These are phyloP conservation scores for Beauveria asiatica DNA, from an alignment of 2,329 filamentous ascomycete species.

Conservation along the genomic window DNA sequence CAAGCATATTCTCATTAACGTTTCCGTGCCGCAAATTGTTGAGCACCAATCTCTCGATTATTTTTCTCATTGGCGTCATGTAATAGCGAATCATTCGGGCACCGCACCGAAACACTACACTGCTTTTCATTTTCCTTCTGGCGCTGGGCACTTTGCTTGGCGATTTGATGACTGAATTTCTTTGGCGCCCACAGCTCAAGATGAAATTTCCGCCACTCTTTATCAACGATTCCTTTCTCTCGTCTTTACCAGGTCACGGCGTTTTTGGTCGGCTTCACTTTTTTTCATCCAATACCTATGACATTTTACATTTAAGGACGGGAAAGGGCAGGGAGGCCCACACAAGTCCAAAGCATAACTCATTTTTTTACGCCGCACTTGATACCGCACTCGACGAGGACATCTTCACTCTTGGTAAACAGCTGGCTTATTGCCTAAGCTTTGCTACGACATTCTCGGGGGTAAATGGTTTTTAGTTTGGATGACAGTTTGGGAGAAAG, in stretches of 20 bases:
- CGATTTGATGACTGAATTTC: not conserved
- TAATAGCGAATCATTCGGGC: not conserved
- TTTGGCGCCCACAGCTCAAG: not conserved
- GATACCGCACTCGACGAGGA: not conserved
- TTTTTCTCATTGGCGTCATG: not conserved
- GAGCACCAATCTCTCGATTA: not conserved
- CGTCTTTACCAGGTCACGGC: not conserved
- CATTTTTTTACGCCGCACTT: not conserved
- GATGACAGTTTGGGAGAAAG: not conserved
- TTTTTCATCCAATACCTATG: not conserved
- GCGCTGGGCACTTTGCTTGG: not conserved
- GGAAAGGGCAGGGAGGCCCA: not conserved
- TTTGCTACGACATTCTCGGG: not conserved
- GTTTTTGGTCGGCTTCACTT: not conserved
- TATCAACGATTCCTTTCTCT: not conserved
- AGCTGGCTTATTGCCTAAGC: not conserved
- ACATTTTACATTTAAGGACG: not conserved
- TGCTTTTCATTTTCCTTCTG: not conserved
- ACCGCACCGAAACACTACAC: not conserved
- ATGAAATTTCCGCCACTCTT: not conserved
- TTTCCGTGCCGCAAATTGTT: not conserved
- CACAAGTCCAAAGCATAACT: not conserved
- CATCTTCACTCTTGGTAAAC: not conserved
- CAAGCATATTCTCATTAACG: not conserved
- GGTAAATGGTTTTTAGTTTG: not conserved